Evolutionary conservation across 805 yeast species (phyloP).

Genomic region (Ogataea corticis): DNA sequence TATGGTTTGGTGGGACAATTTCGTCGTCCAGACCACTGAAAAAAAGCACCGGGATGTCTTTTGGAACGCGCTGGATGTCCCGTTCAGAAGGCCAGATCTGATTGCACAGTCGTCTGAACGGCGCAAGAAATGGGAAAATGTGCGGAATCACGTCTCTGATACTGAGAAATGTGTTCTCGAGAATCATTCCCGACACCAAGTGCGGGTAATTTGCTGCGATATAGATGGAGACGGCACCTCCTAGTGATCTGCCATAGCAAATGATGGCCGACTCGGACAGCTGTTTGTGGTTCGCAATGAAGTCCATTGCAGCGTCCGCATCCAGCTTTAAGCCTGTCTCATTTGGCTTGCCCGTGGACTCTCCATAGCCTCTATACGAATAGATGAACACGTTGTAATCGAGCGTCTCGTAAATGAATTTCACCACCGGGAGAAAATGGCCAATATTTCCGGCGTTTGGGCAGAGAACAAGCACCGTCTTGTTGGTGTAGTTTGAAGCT

Average conservation of each 20-base stretch:
- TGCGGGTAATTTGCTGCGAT: conserved; percentile 61
- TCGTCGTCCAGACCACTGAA: conserved; percentile 80
- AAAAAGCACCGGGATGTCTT: conserved; percentile 64
- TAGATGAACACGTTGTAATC: conserved; percentile 79
- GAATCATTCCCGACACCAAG: conserved; percentile 59
- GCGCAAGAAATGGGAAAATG: conserved; percentile 66
- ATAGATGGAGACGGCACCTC: conserved; percentile 92
- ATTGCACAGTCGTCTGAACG: conserved; percentile 62
- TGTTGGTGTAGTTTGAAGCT: conserved; percentile 44
- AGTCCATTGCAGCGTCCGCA: conserved; percentile 69
- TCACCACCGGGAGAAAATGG: conserved; percentile 78
- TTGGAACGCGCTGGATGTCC: conserved; percentile 51
- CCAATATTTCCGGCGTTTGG: conserved; percentile 99
- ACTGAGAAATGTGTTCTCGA: conserved; percentile 86
- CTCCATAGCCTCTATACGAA: conserved; percentile 91
- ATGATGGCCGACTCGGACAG: conserved; percentile 55
- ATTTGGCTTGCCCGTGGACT: conserved; percentile 70
- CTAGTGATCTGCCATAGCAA: conserved; percentile 86
- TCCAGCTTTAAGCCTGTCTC: conserved; percentile 83
- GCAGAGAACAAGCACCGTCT: conserved; percentile 74
- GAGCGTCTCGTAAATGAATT: conserved; percentile 59
- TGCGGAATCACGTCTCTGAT: conserved; percentile 72
- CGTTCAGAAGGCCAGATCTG: conserved; percentile 82
- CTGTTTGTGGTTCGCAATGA: conserved; percentile 53
- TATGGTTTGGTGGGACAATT: conserved; percentile 86